Evolutionary conservation across 208 protist genomes (phyloP).

Genomic region (Crithidia thermophila): DNA sequence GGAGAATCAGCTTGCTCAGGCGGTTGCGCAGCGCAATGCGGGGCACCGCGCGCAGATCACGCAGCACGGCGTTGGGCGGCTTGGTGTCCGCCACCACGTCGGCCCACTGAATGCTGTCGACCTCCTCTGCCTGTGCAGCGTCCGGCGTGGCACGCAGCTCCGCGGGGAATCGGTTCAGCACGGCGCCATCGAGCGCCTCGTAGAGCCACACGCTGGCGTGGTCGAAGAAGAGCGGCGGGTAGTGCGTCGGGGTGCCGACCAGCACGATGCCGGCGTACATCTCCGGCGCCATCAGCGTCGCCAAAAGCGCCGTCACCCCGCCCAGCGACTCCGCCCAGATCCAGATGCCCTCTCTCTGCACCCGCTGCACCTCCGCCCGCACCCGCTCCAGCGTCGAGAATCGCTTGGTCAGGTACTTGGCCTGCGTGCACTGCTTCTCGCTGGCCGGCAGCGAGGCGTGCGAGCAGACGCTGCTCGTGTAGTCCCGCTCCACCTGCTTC

Average conservation of each 20-base stretch:
- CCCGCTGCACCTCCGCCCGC: constrained; percentile 50
- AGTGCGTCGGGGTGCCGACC: constrained; percentile 64
- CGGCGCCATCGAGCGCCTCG: constrained; percentile 44
- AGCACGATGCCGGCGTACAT: constrained; percentile 70
- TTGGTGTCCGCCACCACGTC: constrained; percentile 15
- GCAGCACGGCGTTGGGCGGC: constrained; percentile 32
- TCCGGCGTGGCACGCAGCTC: not conserved
- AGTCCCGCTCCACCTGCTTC: constrained; percentile 43
- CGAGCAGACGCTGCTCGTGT: constrained; percentile 39
- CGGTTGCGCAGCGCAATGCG: constrained; percentile 38
- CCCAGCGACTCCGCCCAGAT: constrained; percentile 78
- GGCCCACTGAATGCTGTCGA: constrained; percentile 27
- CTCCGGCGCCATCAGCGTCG: constrained; percentile 55
- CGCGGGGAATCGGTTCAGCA: constrained; percentile 26
- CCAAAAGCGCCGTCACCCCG: constrained; percentile 56
- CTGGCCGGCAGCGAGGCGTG: constrained; percentile 11
- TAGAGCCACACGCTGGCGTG: constrained; percentile 52
- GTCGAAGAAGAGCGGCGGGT: constrained; percentile 78
- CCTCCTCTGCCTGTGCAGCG: not conserved
- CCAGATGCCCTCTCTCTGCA: constrained; percentile 58
- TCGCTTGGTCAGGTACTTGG: constrained; percentile 32
- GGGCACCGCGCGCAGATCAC: constrained; percentile 33
- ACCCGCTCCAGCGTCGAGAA: constrained; percentile 53
- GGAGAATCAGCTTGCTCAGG: constrained; percentile 39
- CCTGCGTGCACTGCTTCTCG: constrained; percentile 31